phyloP scores from a whole-genome alignment of 768 basidiomycete species.

The Suillus occidentalis region DNA sequence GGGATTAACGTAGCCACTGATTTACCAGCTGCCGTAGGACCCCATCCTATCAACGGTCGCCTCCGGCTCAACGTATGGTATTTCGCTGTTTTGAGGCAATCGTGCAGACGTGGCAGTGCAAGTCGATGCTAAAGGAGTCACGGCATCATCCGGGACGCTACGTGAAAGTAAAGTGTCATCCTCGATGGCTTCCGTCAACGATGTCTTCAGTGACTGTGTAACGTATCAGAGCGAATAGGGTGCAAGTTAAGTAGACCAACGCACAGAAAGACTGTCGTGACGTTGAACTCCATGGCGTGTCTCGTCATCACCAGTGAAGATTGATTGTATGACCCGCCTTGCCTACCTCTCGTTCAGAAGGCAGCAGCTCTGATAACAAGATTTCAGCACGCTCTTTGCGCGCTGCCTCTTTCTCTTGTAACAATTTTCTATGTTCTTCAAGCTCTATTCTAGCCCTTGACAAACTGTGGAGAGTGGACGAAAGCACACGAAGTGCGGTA shows the following conservation, averaged over 20 bases:
- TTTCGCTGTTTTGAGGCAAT: background rate
- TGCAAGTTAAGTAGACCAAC: conserved; percentile 19
- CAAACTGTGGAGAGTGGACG: conserved; percentile 61
- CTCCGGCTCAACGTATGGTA: background rate
- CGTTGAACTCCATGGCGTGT: conserved; percentile 48
- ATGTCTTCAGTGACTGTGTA: conserved; percentile 45
- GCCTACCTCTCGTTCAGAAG: conserved; percentile 69
- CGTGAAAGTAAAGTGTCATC: conserved; percentile 47
- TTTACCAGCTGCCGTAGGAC: conserved; percentile 6
- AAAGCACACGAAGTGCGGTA: conserved; percentile 65
- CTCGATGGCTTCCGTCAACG: conserved; percentile 44
- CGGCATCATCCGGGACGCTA: conserved; percentile 25
- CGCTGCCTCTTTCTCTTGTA: conserved; percentile 62
- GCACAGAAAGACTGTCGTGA: conserved; percentile 60
- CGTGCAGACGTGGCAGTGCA: conserved; percentile 4
- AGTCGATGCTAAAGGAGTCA: conserved; percentile 16
- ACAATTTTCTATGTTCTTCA: conserved; percentile 51
- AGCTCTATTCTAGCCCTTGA: conserved; percentile 59
- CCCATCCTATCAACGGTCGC: background rate
- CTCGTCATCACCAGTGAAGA: conserved; percentile 55
- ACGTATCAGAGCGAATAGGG: conserved; percentile 4
- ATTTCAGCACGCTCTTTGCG: conserved; percentile 52
- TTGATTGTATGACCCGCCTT: conserved; percentile 60
- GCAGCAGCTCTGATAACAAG: conserved; percentile 55
- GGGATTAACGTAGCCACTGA: background rate